Percentiles rank a stretch among this genome's conserved stretches.
Conservation (phyloP, 2,329 filamentous ascomycete genomes). For the Beauveria asiatica region DNA sequence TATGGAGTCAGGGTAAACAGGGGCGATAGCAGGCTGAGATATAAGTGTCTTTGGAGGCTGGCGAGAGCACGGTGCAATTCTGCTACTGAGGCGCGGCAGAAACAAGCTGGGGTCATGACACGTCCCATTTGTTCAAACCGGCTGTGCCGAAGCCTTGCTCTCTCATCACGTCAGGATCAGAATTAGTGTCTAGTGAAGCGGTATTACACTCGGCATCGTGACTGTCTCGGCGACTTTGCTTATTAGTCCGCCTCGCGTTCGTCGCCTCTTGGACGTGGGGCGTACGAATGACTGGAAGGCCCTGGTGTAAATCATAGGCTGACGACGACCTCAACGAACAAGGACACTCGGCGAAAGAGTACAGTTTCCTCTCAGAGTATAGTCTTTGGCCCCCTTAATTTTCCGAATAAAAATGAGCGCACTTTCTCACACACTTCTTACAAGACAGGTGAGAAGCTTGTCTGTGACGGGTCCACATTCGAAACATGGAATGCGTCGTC, state of each 20-base stretch:
- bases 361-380: no score
- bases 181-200: not conserved
- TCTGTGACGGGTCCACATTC: constrained; percentile 3
- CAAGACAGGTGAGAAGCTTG: constrained; percentile 4
- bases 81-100: constrained; percentile 3
- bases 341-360: not conserved
- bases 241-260: not conserved
- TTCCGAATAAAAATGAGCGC: not conserved
- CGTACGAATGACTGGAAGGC: not conserved
- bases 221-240: not conserved
- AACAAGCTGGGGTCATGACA: constrained; percentile 1
- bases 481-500: constrained; percentile 6
- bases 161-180: not conserved
- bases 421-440: constrained; percentile 11
- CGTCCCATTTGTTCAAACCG: constrained; percentile 1
- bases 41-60: not conserved
- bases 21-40: not conserved
- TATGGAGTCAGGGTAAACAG: not conserved
- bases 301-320: not conserved
- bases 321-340: not conserved
- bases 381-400: not conserved
- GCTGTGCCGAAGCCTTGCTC: not conserved
- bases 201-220: not conserved
- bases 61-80: not conserved
- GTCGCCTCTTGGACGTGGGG: not conserved